A percentile compares a stretch with the other conserved stretches of the same genome.
phyloP scores from a whole-genome alignment of 2,329 filamentous ascomycete species.

The Colletotrichum lini region DNA sequence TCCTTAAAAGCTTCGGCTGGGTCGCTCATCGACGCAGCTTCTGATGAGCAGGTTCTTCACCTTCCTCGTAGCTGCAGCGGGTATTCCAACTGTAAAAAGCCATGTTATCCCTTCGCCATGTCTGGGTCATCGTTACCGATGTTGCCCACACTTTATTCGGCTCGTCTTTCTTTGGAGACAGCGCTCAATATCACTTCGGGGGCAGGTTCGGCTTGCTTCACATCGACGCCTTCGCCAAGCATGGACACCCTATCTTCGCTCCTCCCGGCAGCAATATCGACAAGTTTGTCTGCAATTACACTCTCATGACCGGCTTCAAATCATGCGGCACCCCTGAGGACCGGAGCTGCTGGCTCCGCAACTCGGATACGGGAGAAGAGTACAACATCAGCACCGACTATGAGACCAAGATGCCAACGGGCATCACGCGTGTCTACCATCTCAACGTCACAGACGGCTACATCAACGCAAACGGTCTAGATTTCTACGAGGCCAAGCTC shows the following conservation, averaged over 20 bases:
- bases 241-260: not conserved
- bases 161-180: not conserved
- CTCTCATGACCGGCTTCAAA: slow-evolving; percentile 45
- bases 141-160: slow-evolving; percentile 17
- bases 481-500: slow-evolving; percentile 44
- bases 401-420: slow-evolving; percentile 44
- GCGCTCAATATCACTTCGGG: not conserved
- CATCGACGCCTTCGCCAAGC: not conserved
- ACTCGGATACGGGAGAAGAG: slow-evolving; percentile 42
- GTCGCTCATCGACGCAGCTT: not conserved
- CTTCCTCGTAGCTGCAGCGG: not conserved
- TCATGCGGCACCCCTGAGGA: slow-evolving; percentile 46
- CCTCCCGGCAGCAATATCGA: slow-evolving; percentile 24
- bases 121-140: slow-evolving; percentile 13
- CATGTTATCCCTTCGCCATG: slow-evolving; percentile 17
- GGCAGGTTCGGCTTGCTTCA: slow-evolving; percentile 3
- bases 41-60: not conserved
- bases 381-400: slow-evolving; percentile 49
- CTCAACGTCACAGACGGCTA: slow-evolving; percentile 43
- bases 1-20: not conserved
- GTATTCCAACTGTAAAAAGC: not conserved
- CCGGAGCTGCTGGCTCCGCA: slow-evolving; percentile 48
- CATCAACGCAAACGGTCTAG: slow-evolving; percentile 45
- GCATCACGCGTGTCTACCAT: slow-evolving; percentile 44
- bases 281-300: slow-evolving; percentile 47